Evolutionary conservation across 2,329 filamentous ascomycete species (phyloP).

Genomic region (Sporothrix dimorphospora): DNA sequence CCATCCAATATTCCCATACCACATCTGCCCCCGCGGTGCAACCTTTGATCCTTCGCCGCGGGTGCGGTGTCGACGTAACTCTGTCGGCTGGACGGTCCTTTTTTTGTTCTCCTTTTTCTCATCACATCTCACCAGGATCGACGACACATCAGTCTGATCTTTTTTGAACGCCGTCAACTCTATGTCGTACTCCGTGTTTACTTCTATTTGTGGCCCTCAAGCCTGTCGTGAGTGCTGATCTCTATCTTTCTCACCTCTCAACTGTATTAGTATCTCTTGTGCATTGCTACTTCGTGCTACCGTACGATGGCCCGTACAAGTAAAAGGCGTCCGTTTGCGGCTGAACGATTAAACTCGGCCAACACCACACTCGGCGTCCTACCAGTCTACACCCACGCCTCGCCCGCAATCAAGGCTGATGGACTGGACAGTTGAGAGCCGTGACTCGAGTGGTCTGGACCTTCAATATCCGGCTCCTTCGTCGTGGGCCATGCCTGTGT

Average conservation of each 20-base stretch:
- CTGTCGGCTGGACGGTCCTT: neutral
- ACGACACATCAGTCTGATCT: neutral
- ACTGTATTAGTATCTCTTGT: neutral
- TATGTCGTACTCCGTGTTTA: no score
- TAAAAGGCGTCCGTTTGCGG: slow-evolving; percentile 10
- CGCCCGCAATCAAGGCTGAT: neutral
- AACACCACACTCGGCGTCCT: neutral
- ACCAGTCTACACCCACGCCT: neutral
- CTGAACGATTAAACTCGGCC: neutral
- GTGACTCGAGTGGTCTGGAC: neutral
- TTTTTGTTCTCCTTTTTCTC: neutral
- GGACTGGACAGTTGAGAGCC: neutral
- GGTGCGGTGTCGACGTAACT: neutral
- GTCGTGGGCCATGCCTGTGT: neutral
- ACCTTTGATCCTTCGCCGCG: slow-evolving; percentile 1
- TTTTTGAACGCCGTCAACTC: neutral
- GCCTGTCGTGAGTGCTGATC: neutral
- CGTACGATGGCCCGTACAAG: neutral
- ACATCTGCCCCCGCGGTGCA: neutral
- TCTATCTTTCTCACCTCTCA: neutral
- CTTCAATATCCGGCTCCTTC: neutral
- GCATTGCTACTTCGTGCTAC: neutral
- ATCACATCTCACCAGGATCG: slow-evolving; percentile 1
- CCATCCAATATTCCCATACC: neutral
- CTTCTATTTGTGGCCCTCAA: neutral